Evolutionary conservation across 164 flowering plant genomes (phyloP), one percentile per base, ranked within the genome.

Genomic region (Vitis rupestris): DNA sequence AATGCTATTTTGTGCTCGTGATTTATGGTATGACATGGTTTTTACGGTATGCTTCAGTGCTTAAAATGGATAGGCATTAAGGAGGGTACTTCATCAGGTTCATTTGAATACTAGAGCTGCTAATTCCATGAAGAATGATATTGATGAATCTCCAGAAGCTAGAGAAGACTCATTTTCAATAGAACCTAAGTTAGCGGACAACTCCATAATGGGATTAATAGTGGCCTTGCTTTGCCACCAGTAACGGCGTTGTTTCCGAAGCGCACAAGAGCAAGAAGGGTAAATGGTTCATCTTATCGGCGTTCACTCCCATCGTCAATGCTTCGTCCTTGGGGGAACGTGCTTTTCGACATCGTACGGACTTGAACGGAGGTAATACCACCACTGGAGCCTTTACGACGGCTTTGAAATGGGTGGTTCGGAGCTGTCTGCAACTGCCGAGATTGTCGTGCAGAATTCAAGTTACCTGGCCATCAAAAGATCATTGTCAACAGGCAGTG

Each of bases 341-440:
- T 66, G 29, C 65, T 92, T 1, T 63, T 80, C 48, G 63, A 31
- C 53, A 64, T 9, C 58, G 51, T 4, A 15, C 29, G 12, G 71
- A 59, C 3, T 1, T 0, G 59, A 6, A 17, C 1, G 17, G 27
- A 56, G 17, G 44, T 44, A 14, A 55, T 10, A 19, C 52, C 12
- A 51, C 72, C 55, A 72, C 55, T 7, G 19, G 57, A 10, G 13
- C 68, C 23, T 69, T 81, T 23, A 78, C 72, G 64, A 88, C 97
- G 65, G 98, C 97, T 63, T 68, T 90, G 57, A 91, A 90, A 67
- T 95, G 99, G 98, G 88, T 93, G 51, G 77, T 82, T 16, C 87
- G 76, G 48, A 91, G 98, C 81, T 88, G 97, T 79, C 99, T 98
- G 19, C 68, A 85, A 27, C 74, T 95, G 29, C 97, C 99, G 7